Percentiles rank a stretch among this genome's conserved stretches.
These are phyloP conservation scores for Rickenella mellea DNA, from an alignment of 768 basidiomycete species.

Conservation along the genomic window DNA sequence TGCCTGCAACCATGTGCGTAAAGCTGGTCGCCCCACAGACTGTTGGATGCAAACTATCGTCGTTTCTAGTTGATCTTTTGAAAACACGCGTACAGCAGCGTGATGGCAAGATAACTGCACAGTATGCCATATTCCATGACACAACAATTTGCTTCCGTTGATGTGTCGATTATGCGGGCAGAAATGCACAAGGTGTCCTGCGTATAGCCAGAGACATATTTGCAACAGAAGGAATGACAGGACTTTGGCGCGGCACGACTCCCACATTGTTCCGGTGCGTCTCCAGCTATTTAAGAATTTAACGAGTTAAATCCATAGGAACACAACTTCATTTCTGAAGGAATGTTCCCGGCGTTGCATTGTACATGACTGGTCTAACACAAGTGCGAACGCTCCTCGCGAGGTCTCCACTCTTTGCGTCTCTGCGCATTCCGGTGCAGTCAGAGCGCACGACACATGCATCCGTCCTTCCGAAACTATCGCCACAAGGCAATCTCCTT, in stretches of 20 bases:
- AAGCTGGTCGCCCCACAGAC: not conserved
- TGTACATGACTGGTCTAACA: slow-evolving; percentile 84
- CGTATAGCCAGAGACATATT: slow-evolving; percentile 49
- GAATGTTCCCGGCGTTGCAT: slow-evolving; percentile 87
- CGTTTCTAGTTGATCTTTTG: slow-evolving; percentile 64
- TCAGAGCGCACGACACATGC: slow-evolving; percentile 14
- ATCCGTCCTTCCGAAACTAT: slow-evolving; percentile 63
- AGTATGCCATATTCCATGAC: slow-evolving; percentile 21
- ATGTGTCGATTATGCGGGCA: slow-evolving; percentile 16
- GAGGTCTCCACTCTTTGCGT: slow-evolving; percentile 58
- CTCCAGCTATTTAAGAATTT: not conserved
- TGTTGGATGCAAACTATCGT: not conserved
- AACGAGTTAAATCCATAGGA: slow-evolving; percentile 1
- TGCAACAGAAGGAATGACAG: slow-evolving; percentile 48
- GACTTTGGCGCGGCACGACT: slow-evolving; percentile 83
- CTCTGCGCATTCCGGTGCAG: slow-evolving; percentile 13
- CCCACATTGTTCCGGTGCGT: slow-evolving; percentile 67
- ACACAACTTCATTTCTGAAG: slow-evolving; percentile 29
- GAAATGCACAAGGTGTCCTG: slow-evolving; percentile 34
- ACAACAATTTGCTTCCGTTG: not conserved
- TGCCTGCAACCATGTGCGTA: slow-evolving; percentile 67
- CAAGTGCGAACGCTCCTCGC: slow-evolving; percentile 75
- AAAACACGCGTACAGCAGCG: slow-evolving; percentile 90
- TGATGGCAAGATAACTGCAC: slow-evolving; percentile 33
- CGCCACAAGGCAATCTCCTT: slow-evolving; percentile 71